phyloP scores from a whole-genome alignment of 495 filamentous ascomycete species.

The Penicilliopsis zonata region DNA sequence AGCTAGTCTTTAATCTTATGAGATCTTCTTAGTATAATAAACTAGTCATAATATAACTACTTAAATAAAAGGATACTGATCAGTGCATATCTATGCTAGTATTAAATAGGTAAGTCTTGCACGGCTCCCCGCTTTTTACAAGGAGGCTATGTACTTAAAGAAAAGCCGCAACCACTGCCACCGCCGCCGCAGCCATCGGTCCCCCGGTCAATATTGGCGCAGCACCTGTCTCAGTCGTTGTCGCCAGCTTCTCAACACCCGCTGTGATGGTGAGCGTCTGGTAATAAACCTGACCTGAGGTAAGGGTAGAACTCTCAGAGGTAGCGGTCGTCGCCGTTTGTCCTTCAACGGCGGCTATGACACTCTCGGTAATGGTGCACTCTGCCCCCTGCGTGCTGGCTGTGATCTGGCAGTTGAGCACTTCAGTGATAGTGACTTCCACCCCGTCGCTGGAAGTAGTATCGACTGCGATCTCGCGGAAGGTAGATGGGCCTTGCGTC shows the following conservation, averaged over 20 bases:
- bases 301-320: neutral
- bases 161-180: too few species aligned
- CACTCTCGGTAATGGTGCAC: conserved; percentile 4
- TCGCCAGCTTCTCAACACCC: conserved; percentile 16
- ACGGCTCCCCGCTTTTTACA: too few species aligned
- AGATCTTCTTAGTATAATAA: too few species aligned
- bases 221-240: too few species aligned
- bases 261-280: conserved; percentile 19
- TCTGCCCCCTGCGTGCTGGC: conserved; percentile 4
- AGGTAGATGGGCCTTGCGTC: conserved; percentile 10
- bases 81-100: too few species aligned
- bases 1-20: too few species aligned
- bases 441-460: conserved; percentile 3
- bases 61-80: too few species aligned
- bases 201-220: too few species aligned
- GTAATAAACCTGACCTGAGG: conserved; percentile 4
- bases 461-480: conserved; percentile 5
- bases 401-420: conserved; percentile 9
- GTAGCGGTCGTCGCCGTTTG: conserved; percentile 2
- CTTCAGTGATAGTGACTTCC: conserved; percentile 2
- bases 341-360: neutral
- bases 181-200: too few species aligned
- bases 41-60: too few species aligned
- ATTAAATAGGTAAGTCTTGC: too few species aligned
- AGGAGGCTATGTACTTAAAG: too few species aligned